Conservation (phyloP, 352 stramenopile species). For the Phytopythium delawarense region DNA sequence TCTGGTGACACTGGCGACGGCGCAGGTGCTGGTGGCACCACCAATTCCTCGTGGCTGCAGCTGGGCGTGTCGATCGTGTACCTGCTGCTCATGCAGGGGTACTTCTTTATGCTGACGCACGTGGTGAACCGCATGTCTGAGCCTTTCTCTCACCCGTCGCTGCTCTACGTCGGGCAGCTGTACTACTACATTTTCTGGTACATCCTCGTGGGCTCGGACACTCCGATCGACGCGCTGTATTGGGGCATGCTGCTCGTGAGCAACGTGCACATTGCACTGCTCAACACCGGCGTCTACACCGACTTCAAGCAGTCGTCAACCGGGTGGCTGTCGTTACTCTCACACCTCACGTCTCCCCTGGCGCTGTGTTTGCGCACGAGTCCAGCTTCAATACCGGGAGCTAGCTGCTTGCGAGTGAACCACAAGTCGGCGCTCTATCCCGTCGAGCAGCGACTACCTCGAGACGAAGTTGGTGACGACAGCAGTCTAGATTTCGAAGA, state of each 20-base stretch:
- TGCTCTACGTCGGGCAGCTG: conserved; percentile 81
- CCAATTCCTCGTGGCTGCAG: conserved; percentile 60
- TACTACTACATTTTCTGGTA: conserved; percentile 91
- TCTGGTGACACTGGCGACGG: neutral
- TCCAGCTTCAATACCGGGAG: neutral
- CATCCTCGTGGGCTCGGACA: conserved; percentile 75
- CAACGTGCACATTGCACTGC: conserved; percentile 83
- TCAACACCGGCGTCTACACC: conserved; percentile 84
- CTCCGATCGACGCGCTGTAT: conserved; percentile 76
- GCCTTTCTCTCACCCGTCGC: conserved; percentile 73
- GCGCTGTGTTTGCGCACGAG: conserved; percentile 52
- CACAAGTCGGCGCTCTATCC: neutral
- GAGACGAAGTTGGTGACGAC: neutral
- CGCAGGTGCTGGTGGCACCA: conserved; percentile 11
- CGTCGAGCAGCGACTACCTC: neutral
- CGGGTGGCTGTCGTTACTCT: conserved; percentile 39
- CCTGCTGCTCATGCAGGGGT: conserved; percentile 77
- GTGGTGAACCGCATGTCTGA: conserved; percentile 81
- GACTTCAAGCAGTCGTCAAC: conserved; percentile 71
- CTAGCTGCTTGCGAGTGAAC: neutral
- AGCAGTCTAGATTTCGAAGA: neutral
- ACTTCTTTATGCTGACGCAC: conserved; percentile 81
- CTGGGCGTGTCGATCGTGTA: conserved; percentile 73
- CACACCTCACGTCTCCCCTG: conserved; percentile 46
- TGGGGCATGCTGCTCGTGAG: conserved; percentile 83